phyloP scores from a whole-genome alignment of 1,284 basidiomycete genomes.

The Phellinidium pouzarii region DNA sequence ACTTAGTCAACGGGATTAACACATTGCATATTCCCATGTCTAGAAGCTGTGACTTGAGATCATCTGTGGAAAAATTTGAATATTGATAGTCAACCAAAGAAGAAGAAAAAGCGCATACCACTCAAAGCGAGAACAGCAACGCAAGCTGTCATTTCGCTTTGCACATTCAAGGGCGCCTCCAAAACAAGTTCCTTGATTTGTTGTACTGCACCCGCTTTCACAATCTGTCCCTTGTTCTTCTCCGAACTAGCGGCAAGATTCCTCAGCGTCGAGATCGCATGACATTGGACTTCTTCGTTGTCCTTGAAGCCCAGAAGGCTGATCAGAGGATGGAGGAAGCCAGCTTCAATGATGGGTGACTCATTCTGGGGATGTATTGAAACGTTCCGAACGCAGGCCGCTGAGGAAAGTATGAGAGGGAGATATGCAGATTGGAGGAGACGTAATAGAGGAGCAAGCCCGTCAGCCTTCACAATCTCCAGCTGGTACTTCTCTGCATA shows the following conservation, averaged over 20 bases:
- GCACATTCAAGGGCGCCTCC: constrained; percentile 92
- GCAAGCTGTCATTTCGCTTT: constrained; percentile 99
- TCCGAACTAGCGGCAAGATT: constrained; percentile 97
- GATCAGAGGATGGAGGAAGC: constrained; percentile 94
- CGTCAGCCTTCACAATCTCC: constrained; percentile 96
- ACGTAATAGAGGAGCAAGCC: constrained; percentile 87
- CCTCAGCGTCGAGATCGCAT: constrained; percentile 97
- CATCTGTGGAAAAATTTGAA: constrained; percentile 50
- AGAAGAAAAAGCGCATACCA: constrained; percentile 44
- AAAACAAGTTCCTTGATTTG: constrained; percentile 96
- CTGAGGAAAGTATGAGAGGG: constrained; percentile 97
- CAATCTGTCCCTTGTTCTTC: constrained; percentile 98
- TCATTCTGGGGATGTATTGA: constrained; percentile 99
- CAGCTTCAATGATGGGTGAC: constrained; percentile 98
- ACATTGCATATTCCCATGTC: constrained; percentile 99
- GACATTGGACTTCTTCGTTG: constrained; percentile 99
- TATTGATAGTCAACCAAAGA: background rate
- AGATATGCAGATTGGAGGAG: constrained; percentile 96
- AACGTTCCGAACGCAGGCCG: constrained; percentile 98
- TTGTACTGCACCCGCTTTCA: constrained; percentile 97
- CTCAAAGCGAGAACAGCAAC: constrained; percentile 92
- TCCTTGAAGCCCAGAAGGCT: constrained; percentile 96
- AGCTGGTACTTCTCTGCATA: constrained; percentile 92
- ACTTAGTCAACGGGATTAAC: constrained; percentile 93
- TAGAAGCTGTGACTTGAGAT: constrained; percentile 89